Percentiles rank a stretch among this genome's conserved stretches.
phyloP scores from a whole-genome alignment of 2,329 filamentous ascomycete genomes.

The Aspergillus quadricinctus region DNA sequence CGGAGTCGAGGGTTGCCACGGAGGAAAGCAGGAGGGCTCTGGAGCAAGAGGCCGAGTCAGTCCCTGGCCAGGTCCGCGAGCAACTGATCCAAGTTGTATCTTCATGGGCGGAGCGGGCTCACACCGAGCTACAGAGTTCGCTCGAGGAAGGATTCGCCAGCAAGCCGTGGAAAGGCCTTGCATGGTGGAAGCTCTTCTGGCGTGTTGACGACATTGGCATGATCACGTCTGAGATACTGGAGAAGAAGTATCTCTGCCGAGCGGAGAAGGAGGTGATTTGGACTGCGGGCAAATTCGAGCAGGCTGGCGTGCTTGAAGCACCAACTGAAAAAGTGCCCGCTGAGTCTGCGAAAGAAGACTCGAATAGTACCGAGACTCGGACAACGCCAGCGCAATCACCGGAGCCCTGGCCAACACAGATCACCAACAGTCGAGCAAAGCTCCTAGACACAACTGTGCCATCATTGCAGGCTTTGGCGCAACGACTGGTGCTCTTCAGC shows the following conservation, averaged over 20 bases:
- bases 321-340: not conserved
- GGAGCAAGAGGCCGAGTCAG: constrained; percentile 29
- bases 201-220: constrained; percentile 86
- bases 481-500: constrained; percentile 70
- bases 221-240: constrained; percentile 74
- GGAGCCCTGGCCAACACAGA: constrained; percentile 67
- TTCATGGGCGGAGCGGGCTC: constrained; percentile 72
- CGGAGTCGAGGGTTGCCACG: constrained; percentile 28
- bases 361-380: constrained; percentile 8
- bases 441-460: constrained; percentile 65
- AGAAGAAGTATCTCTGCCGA: constrained; percentile 68
- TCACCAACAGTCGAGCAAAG: constrained; percentile 64
- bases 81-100: constrained; percentile 58
- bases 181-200: constrained; percentile 97
- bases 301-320: constrained; percentile 52
- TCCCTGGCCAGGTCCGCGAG: constrained; percentile 42
- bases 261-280: constrained; percentile 81
- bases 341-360: constrained; percentile 11
- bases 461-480: constrained; percentile 66
- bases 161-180: constrained; percentile 71
- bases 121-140: constrained; percentile 75
- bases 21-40: constrained; percentile 27
- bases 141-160: constrained; percentile 73
- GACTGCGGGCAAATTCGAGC: constrained; percentile 70
- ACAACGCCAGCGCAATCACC: not conserved